phyloP scores from a whole-genome alignment of 768 basidiomycete genomes.

The Auriscalpium vulgare region DNA sequence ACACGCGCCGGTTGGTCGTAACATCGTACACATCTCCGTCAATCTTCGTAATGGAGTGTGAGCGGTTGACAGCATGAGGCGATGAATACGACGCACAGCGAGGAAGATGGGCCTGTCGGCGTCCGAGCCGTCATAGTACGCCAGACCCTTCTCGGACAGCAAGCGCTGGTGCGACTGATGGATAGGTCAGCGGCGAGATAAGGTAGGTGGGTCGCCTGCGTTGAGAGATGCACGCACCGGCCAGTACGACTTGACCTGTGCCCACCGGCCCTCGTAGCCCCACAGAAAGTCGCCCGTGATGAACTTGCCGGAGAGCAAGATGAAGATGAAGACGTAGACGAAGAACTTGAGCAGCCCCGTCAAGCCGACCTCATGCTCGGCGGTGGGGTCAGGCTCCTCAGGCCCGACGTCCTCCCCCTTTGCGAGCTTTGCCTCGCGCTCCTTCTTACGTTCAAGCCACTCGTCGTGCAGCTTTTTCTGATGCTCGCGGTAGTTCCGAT shows the following conservation, averaged over 20 bases:
- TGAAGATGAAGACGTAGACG: conserved; percentile 43
- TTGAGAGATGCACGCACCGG: conserved; percentile 36
- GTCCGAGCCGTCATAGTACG: conserved; percentile 64
- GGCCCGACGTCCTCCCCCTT: conserved; percentile 68
- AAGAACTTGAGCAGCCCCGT: conserved; percentile 64
- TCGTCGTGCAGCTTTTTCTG: conserved; percentile 52
- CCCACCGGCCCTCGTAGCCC: conserved; percentile 69
- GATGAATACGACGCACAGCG: conserved; percentile 46
- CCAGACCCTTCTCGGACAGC: conserved; percentile 67
- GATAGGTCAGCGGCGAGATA: background rate
- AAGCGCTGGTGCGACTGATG: conserved; percentile 50
- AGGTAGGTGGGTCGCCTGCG: background rate
- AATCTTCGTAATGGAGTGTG: conserved; percentile 41
- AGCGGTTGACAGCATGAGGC: conserved; percentile 22
- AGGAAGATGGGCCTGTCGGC: conserved; percentile 69
- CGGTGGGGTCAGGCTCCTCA: conserved; percentile 67
- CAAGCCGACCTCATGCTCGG: conserved; percentile 54
- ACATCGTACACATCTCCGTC: conserved; percentile 94
- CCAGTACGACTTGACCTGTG: conserved; percentile 50
- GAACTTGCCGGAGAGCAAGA: conserved; percentile 67
- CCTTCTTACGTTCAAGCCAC: conserved; percentile 64
- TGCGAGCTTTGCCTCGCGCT: conserved; percentile 65
- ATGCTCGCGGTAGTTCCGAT: conserved; percentile 58
- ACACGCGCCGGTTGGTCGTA: conserved; percentile 60
- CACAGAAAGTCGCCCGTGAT: conserved; percentile 82